These are phyloP conservation scores for Trichoderma koningiopsis DNA, from an alignment of 2,329 filamentous ascomycete species.

Conservation along the genomic window DNA sequence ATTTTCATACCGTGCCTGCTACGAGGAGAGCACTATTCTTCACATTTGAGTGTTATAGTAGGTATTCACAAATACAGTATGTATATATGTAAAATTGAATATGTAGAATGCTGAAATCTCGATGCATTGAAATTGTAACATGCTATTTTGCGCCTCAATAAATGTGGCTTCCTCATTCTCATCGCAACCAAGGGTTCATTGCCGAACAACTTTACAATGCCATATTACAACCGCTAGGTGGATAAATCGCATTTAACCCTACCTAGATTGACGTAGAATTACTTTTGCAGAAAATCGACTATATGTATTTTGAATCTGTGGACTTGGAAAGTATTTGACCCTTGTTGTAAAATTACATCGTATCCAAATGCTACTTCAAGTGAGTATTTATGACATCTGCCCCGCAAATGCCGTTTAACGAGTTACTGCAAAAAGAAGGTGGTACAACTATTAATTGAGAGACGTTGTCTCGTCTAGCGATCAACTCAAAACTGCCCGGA, in stretches of 20 bases:
- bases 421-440: background rate
- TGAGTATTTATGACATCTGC: background rate
- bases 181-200: too few relatives aligned
- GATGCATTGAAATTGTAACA: background rate
- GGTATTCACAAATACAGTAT: too few relatives aligned
- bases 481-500: background rate
- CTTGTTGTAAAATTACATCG: background rate
- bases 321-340: background rate
- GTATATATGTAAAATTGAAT: background rate
- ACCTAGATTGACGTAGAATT: too few relatives aligned
- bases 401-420: background rate
- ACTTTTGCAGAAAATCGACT: background rate
- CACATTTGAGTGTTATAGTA: too few relatives aligned
- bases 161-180: too few relatives aligned
- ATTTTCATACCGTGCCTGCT: background rate
- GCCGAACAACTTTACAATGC: too few relatives aligned
- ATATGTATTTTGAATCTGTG: background rate
- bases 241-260: too few relatives aligned
- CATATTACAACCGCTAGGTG: too few relatives aligned
- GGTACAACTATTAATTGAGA: background rate
- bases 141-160: too few relatives aligned
- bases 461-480: background rate
- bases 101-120: too few relatives aligned
- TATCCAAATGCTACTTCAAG: too few relatives aligned
- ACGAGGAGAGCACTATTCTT: background rate